Base-by-base conservation (phyloP, 805 yeast genomes). In the Lipomyces spencermartinsiae region DNA sequence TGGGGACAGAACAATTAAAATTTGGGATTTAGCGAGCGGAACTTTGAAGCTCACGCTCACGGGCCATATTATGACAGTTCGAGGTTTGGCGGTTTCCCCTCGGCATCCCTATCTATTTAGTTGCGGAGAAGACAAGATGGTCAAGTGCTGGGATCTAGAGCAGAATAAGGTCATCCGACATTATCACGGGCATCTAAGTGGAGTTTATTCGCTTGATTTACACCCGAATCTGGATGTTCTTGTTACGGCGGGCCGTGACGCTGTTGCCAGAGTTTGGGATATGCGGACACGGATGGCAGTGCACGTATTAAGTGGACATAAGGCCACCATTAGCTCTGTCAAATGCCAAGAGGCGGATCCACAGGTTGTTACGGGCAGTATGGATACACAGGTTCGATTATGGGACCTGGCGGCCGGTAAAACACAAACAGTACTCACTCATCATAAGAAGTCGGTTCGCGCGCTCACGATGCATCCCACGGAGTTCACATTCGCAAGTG, bases 121-220 rank as follows among this genome's bases (percentile, higher is more conserved):
- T 14, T 93, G 95, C 31, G 90, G 97, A 57, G 98, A 95, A 76
- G 99, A 95, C 77, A 93, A 93, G 77, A 84, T 93, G 33, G 92
- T 93, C 9, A 87, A 92, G 76, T 93, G 98, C 78, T 95, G 98
- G 98, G 99, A 95, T 80, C 82, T 95, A 73, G 98, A 94, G 77
- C 86, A 87, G 74, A 92, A 93, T 74, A 86, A 86, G 73, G 87
- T 91, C 1, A 85, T 93, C 3, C 82, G 98, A 65, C 92, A 93
- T 74, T 95, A 92, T 78, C 96, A 93, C 79, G 99, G 99, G 2
- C 99, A 95, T 80, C 82, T 92, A 33, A 91, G 97, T 37, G 96
- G 97, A 3, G 91, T 95, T 1, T 92, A 92, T 75, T 83, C 96
- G 0, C 82, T 93, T 56, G 94, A 88, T 66, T 76, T 93, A 16